Conservation (phyloP, 371 early-diverging fungal species). For the Mucor plumbeus region DNA sequence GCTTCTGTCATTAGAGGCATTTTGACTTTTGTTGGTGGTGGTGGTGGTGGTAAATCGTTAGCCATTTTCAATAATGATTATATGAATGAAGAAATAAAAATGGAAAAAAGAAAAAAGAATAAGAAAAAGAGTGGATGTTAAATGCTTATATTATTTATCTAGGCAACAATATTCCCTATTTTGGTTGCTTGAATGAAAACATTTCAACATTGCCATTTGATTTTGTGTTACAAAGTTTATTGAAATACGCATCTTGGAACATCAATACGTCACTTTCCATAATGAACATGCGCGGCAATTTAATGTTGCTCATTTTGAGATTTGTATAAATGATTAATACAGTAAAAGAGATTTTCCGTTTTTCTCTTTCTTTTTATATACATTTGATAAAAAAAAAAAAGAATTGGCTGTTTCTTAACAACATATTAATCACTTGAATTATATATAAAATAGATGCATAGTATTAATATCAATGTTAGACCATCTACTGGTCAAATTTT, state of each 20-base stretch:
- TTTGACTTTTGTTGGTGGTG: conserved; percentile 10
- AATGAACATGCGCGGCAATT: not conserved
- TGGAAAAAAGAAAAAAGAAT: not conserved
- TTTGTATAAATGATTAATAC: not conserved
- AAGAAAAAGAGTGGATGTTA: not conserved
- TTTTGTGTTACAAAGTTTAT: not conserved
- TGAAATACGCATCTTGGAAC: not conserved
- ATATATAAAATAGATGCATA: conserved; percentile 9
- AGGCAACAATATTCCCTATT: conserved; percentile 10
- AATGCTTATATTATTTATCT: not conserved
- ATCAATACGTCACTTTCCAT: conserved; percentile 3
- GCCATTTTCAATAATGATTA: not conserved
- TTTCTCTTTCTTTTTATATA: not conserved
- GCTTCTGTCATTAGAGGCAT: conserved; percentile 22
- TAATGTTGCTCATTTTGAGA: not conserved
- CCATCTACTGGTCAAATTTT: conserved; percentile 51
- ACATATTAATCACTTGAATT: not conserved
- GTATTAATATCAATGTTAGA: conserved; percentile 43
- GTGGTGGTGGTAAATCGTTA: not conserved
- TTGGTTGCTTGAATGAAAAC: conserved; percentile 5
- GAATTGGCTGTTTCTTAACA: too few relatives aligned
- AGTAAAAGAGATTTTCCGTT: not conserved
- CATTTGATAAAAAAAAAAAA: not conserved
- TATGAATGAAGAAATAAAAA: not conserved
- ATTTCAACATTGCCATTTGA: conserved; percentile 1